These are phyloP conservation scores for Globisporangium heterothallicum DNA, from an alignment of 352 stramenopile genomes.

Conservation along the genomic window DNA sequence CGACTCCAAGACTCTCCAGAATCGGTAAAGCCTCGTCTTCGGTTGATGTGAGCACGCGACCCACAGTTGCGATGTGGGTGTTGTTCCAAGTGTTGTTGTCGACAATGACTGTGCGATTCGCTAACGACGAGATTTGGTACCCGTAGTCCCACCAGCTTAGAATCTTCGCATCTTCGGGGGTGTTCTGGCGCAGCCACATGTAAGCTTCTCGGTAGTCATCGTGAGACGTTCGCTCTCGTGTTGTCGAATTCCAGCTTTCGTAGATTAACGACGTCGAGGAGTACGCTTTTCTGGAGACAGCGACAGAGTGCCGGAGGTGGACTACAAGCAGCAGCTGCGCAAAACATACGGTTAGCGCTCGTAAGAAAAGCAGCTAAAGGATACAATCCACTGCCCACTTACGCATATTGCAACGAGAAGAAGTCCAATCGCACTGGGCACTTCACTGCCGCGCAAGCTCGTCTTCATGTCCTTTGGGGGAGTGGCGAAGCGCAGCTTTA, in stretches of 20 bases:
- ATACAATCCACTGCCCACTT: constrained; percentile 9
- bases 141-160: constrained; percentile 87
- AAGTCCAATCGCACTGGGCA: constrained; percentile 24
- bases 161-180: constrained; percentile 55
- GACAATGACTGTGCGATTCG: constrained; percentile 84
- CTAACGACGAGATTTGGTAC: constrained; percentile 77
- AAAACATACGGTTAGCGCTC: background rate
- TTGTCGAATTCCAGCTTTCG: constrained; percentile 50
- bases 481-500: constrained; percentile 28
- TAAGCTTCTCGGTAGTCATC: constrained; percentile 85
- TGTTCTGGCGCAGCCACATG: constrained; percentile 75
- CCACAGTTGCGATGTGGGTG: constrained; percentile 94
- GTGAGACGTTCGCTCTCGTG: constrained; percentile 31
- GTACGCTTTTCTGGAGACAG: constrained; percentile 65
- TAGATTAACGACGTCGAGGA: constrained; percentile 78
- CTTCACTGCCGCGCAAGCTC: constrained; percentile 10
- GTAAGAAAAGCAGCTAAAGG: background rate
- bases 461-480: constrained; percentile 8
- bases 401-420: constrained; percentile 57
- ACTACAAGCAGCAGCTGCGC: constrained; percentile 59
- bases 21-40: constrained; percentile 72
- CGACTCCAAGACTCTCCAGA: constrained; percentile 64
- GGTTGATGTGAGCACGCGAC: constrained; percentile 63
- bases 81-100: constrained; percentile 98
- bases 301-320: constrained; percentile 54